Base-by-base conservation (phyloP, 495 filamentous ascomycete species). In the Xylaria cubensis region DNA sequence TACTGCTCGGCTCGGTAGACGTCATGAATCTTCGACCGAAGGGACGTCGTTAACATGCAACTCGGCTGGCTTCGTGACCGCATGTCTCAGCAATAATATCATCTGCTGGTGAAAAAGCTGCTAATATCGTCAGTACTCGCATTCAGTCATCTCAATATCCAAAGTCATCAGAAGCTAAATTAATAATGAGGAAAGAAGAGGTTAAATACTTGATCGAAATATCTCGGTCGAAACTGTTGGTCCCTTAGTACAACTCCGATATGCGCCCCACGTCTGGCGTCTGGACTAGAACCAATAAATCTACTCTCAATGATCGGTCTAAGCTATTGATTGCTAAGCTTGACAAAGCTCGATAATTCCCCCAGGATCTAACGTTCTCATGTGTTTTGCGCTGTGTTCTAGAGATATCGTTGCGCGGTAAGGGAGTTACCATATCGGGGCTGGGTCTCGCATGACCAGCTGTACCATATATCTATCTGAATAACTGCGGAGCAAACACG, bases 401-500 rank as follows among this genome's bases (percentile, higher is more conserved):
- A 56, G 53, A 26, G 42, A 21, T 56, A 21, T 17, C 12, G 12
- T 41, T 5, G 19, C 29, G 64, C 26, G 26, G 26, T 12, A 29
- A 36, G 12, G 17, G 1, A 8, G 50, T n/a, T n/a, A 12, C 65
- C 34, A 42, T 15, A 67, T 67, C 15, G 34, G 50, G 50, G 34
- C 6, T 42, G 19, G 19, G 34, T 12, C 21, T 44, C 39, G 17
- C 39, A 41, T 63, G 26, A 36, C 19, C n/a, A 51, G 29, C 5
- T 24, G 53, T 64, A 64, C 6, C 9, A 10, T 29, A 44, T 67
- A 36, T 10, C 4, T 67, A 36, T 10, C 1, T 29, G 34, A 61
- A 61, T 21, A 9, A 9, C 19, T 61, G 19, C 15, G 19, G 34
- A 41, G 32, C 58, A 56, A 46, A 70, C 76, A 72, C 65, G 63